Base-by-base conservation (phyloP, 148 eudicot species). In the Vaccinium vitisidaea region DNA sequence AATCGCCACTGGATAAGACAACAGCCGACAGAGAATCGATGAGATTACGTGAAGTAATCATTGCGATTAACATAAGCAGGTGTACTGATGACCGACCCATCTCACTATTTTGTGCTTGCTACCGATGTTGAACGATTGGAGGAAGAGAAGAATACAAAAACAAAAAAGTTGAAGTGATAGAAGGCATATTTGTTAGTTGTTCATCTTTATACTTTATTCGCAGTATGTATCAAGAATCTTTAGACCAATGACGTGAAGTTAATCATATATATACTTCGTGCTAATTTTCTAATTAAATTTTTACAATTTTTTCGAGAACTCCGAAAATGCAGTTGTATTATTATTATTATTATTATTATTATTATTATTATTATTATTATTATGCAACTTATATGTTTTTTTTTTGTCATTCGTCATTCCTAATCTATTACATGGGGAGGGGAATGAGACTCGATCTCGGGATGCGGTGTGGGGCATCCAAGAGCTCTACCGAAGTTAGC, bases 31-130 rank as follows among this genome's bases (percentile, higher is more conserved):
- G 6, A 59, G 15, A 80, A 59, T 39, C 73, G 9, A 2, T 7
- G 82, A 58, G 82, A 58, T 80, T 54, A 80, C 52, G 53, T 43
- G 43, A 59, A 80, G 15, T 43, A n/a, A 59, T 80, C 71, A 80
- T 80, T 18, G 27, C 12, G 10, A 61, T 9, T 15, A 13, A 10
- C 8, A 23, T 50, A 6, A 7, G 56, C 69, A 55, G 30, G 65
- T 54, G 67, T 61, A 3, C 2, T 79, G 14, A 79, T 32, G 82
- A 55, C 56, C 16, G 82, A 32, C 36, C 56, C 19, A 55, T 55
- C 48, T 55, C 23, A 6, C 25, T 4, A 32, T 32, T 16, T 32
- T 77, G 18, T 12, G n/a, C 50, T 46, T 18, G 23, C 19, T 8
- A 74, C 25, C 19, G 10, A 74, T n/a, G 23, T 14, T 19, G 4